A percentile compares a stretch with the other conserved stretches of the same genome.
Evolutionary conservation across 331 rosid species (phyloP).

Genomic region (Quercus tomentella): DNA sequence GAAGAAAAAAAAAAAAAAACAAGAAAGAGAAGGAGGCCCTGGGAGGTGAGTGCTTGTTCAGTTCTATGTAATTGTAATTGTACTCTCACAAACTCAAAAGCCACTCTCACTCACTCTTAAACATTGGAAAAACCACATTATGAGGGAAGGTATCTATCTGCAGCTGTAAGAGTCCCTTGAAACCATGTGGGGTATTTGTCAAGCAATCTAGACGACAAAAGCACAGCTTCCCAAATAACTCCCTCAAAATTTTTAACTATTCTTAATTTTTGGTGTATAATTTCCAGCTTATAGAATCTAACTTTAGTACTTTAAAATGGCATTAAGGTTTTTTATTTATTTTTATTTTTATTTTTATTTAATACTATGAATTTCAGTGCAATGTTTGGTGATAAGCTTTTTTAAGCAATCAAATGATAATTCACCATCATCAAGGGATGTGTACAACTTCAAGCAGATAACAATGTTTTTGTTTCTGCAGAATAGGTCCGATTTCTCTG

Average conservation of each 20-base stretch:
- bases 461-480: too few species aligned
- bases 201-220: conserved; percentile 16
- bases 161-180: conserved; percentile 50
- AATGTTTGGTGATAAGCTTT: too few species aligned
- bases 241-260: not conserved
- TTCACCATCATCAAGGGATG: too few species aligned
- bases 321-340: not conserved
- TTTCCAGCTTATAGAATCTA: conserved; percentile 6
- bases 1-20: not conserved
- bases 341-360: too few species aligned
- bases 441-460: too few species aligned
- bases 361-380: too few species aligned
- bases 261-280: not conserved
- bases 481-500: too few species aligned
- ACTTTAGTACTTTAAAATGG: not conserved
- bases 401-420: too few species aligned
- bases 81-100: conserved; percentile 23
- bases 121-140: conserved; percentile 58
- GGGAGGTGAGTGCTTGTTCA: too few species aligned
- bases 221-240: conserved; percentile 16
- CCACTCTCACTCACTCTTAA: conserved; percentile 20
- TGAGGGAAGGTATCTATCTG: conserved; percentile 73
- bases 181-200: conserved; percentile 44
- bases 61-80: not conserved
- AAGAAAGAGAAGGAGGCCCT: not conserved